phyloP scores from a whole-genome alignment of 1,139 yeast genomes.

The Pichia inconspicua region DNA sequence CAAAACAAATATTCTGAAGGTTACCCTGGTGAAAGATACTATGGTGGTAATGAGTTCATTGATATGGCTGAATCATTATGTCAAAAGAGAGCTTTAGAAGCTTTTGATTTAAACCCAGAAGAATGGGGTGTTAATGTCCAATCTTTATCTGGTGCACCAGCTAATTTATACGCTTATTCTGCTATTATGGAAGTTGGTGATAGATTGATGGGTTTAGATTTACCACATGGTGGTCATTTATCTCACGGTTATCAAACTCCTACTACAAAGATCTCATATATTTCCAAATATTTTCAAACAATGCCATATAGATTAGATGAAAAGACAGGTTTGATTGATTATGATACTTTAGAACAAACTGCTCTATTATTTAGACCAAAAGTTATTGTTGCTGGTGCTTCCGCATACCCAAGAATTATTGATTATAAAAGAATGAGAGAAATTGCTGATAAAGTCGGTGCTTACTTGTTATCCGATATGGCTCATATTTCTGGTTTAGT shows the following conservation, averaged over 20 bases:
- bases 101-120: slow-evolving; percentile 66
- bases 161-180: slow-evolving; percentile 86
- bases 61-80: slow-evolving; percentile 86
- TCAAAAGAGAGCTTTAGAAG: slow-evolving; percentile 85
- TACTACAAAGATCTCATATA: slow-evolving; percentile 77
- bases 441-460: slow-evolving; percentile 90
- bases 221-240: slow-evolving; percentile 96
- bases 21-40: slow-evolving; percentile 94
- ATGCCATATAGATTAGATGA: slow-evolving; percentile 91
- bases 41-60: slow-evolving; percentile 93
- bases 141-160: slow-evolving; percentile 92
- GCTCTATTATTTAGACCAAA: slow-evolving; percentile 89
- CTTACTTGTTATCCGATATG: slow-evolving; percentile 88
- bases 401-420: slow-evolving; percentile 87
- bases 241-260: slow-evolving; percentile 95
- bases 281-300: slow-evolving; percentile 91
- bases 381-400: slow-evolving; percentile 91
- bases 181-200: slow-evolving; percentile 90
- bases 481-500: slow-evolving; percentile 94
- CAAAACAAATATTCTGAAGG: slow-evolving; percentile 98
- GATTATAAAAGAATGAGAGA: slow-evolving; percentile 85
- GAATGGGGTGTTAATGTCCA: slow-evolving; percentile 97
- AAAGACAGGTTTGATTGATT: slow-evolving; percentile 83
- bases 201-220: slow-evolving; percentile 90
- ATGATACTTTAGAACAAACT: slow-evolving; percentile 77